Base-by-base conservation (phyloP, 225 moss, liverwort and hornwort species). In the Marchantia polymorpha region DNA sequence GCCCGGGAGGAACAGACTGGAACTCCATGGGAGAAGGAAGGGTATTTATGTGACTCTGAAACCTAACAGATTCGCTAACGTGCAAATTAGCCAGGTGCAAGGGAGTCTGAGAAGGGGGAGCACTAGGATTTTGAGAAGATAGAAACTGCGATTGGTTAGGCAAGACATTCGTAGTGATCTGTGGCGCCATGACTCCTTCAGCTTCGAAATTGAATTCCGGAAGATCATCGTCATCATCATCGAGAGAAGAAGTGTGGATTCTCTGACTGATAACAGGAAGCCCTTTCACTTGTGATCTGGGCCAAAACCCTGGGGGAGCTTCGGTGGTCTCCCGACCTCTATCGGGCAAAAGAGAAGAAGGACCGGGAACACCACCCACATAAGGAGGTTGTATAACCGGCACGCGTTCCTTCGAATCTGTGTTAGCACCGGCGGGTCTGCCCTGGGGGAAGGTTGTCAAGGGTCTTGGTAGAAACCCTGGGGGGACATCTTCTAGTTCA, bases 161-260 rank as follows among this genome's bases (percentile, higher is more conserved):
- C 29, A 84, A 83, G 29, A 77, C 55, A 77, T 72, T 78, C 73
- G 75, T 71, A 80, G 81, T 69, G 8, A 86, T 75, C 73, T 85
- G 79, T 0, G 72, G 85, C 55, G 69, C 83, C 73, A 79, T 74
- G 29, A 81, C 86, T 54, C 81, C 70, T 27, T 92, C 93, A 13
- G 81, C 79, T 71, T 90, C 88, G 82, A 94, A 96, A 79, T 94
- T 91, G 63, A 96, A 96, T 85, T 96, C 96, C 49, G 93, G 96
- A 79, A 94, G 93, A 79, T 96, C 96, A 81, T 96, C 96, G 71
- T 96, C 96, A 60, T 96, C 92, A 65, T 89, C 92, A 60, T 93
- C 92, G 58, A 85, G 89, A 70, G 63, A 56, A 85, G 66, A 74
- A 60, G 86, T 85, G 56, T 51, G 14, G 27, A 30, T 55, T 46